Evolutionary conservation across 2,329 filamentous ascomycete genomes (phyloP).

Genomic region (Claviceps quebecensis): DNA sequence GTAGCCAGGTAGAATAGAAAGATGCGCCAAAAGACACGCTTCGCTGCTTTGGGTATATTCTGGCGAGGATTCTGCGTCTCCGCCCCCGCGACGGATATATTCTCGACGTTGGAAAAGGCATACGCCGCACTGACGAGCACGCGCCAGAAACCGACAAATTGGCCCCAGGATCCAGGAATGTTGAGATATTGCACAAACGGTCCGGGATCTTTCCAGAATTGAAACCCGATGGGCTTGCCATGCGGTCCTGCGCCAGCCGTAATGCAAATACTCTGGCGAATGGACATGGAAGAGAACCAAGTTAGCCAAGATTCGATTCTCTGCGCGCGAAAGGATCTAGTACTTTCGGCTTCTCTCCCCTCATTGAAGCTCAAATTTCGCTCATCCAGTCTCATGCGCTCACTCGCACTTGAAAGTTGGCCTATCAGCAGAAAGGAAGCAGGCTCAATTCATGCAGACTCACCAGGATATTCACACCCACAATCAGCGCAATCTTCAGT

Average conservation of each 20-base stretch:
- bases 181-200: slow-evolving; percentile 32
- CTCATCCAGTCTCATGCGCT: background rate
- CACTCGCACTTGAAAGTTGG: background rate
- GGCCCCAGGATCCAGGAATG: slow-evolving; percentile 35
- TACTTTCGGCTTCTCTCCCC: too few species aligned
- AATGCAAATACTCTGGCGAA: slow-evolving; percentile 5
- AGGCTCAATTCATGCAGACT: background rate
- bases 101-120: slow-evolving; percentile 36
- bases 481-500: slow-evolving; percentile 43
- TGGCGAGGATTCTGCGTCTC: slow-evolving; percentile 34
- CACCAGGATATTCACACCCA: slow-evolving; percentile 51
- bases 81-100: slow-evolving; percentile 31
- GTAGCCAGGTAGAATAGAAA: slow-evolving; percentile 37
- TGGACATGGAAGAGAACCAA: background rate
- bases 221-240: slow-evolving; percentile 44
- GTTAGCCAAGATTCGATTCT: background rate
- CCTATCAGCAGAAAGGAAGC: background rate
- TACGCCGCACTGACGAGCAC: slow-evolving; percentile 23
- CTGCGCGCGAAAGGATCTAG: too few species aligned
- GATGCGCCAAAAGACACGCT: slow-evolving; percentile 42
- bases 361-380: too few species aligned
- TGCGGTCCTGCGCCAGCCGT: slow-evolving; percentile 10
- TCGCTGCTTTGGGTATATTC: slow-evolving; percentile 34
- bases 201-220: slow-evolving; percentile 45
- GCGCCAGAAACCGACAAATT: slow-evolving; percentile 32